Base-by-base conservation (phyloP, 1,284 basidiomycete species). In the Pascua guehoae region DNA sequence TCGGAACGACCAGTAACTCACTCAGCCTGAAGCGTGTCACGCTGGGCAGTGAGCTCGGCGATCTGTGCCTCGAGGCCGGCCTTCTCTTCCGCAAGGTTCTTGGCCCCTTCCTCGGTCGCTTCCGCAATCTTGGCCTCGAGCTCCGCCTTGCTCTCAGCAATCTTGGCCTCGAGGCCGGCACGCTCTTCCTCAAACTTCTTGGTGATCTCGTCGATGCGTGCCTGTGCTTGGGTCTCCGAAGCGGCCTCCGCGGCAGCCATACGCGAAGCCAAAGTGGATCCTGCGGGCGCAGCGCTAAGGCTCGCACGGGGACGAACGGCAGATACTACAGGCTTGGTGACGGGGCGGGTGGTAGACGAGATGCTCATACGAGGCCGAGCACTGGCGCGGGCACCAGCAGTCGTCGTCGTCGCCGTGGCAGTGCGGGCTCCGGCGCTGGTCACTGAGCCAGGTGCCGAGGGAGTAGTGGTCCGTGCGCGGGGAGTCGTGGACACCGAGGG, bases 21-120 rank as follows among this genome's bases (percentile, higher is more conserved):
- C 71, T 53, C 58, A 14, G 65, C 48, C 49, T 71, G 68, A 5
- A 72, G 51, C 39, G 67, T 58, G 32, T 42, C 50, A 12, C 53
- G 50, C 53, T 61, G 50, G 7, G 60, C 55, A 32, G 44, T 56
- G 39, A 67, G 53, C 45, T 56, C 60, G 2, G 53, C 61, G 44
- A 67, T 41, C 50, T 60, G 61, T 2, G 54, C 57, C 45, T 66
- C 67, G 32, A 65, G 60, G 8, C 47, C 62, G 5, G 49, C 50
- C 49, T 65, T 64, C 53, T 57, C 60, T 44, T 61, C 56, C n/a
- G 41, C 54, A 38, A 58, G 56, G 41, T 53, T 51, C 50, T 51
- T 58, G 18, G 45, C 49, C 5, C 47, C 56, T 3, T 46, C 51
- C n/a, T 54, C 43, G 14, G 41, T 42, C 18, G 45, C 51, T 44